Conservation (phyloP, 169 alveolate genomes). For the Theileria equi region DNA sequence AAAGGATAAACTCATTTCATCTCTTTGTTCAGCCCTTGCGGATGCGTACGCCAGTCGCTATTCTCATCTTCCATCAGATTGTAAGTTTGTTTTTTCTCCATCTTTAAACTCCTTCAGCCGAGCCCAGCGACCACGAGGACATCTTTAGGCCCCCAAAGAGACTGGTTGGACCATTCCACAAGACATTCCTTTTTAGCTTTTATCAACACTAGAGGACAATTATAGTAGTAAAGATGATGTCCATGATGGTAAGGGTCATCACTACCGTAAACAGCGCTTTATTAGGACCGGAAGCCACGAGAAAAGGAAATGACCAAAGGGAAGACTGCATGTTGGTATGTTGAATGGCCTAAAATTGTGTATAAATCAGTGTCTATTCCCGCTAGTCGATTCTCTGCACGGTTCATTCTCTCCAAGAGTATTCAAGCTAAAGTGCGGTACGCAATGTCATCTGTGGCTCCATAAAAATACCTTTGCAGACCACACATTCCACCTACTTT, state of each 20-base stretch:
- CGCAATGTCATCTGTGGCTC: background rate
- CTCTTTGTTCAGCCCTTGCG: background rate
- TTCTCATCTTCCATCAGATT: background rate
- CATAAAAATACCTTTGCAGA: constrained; percentile 1
- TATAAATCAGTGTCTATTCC: constrained; percentile 11
- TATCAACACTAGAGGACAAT: too few relatives aligned
- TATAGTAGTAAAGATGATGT: background rate
- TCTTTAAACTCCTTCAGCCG: background rate
- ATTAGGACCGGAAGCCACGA: background rate
- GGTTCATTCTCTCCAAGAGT: constrained; percentile 3
- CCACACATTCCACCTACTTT: constrained; percentile 10
- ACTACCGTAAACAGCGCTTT: background rate
- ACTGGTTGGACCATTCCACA: too few relatives aligned
- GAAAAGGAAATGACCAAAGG: background rate
- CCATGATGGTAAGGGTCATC: too few relatives aligned
- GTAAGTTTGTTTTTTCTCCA: background rate
- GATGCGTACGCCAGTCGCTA: background rate
- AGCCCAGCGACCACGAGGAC: background rate
- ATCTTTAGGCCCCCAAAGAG: background rate
- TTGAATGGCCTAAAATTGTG: background rate
- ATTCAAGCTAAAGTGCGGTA: constrained; percentile 4
- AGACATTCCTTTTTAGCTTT: too few relatives aligned
- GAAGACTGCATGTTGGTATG: constrained; percentile 14
- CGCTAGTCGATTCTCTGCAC: constrained; percentile 5
- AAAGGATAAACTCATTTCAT: constrained; percentile 3